phyloP scores from a whole-genome alignment of 768 basidiomycete species.

The Naganishia antarctica region DNA sequence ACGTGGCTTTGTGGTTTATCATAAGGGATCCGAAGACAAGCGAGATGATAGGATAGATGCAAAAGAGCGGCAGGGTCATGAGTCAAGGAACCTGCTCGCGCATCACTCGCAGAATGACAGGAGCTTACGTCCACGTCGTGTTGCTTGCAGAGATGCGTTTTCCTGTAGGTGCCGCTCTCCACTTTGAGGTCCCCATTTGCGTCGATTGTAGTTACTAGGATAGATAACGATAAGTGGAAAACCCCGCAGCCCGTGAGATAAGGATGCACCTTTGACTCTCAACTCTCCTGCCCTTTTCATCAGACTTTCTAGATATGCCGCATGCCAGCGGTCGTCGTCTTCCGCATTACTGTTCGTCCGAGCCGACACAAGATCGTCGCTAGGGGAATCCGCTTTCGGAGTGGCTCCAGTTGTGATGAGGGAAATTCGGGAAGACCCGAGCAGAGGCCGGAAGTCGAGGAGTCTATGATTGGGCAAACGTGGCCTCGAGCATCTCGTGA shows the following conservation, averaged over 20 bases:
- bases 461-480: no score
- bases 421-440: no score
- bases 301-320: conserved; percentile 43
- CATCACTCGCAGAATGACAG: neutral
- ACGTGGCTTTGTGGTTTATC: conserved; percentile 79
- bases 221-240: conserved; percentile 26
- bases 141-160: conserved; percentile 78
- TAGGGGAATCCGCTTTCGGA: no score
- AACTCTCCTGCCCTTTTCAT: conserved; percentile 69
- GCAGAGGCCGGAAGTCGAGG: no score
- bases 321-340: conserved; percentile 17
- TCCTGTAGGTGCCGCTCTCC: conserved; percentile 61
- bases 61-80: neutral
- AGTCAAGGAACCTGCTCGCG: neutral
- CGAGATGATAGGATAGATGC: conserved; percentile 29
- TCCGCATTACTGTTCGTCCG: neutral
- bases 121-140: conserved; percentile 79
- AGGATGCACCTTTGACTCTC: conserved; percentile 78
- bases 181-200: conserved; percentile 60
- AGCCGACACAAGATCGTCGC: neutral
- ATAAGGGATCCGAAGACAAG: neutral
- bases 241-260: conserved; percentile 13
- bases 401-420: no score
- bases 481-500: no score
- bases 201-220: conserved; percentile 75